phyloP scores from a whole-genome alignment of 352 stramenopile genomes.

The Phytophthora niederhauseri region DNA sequence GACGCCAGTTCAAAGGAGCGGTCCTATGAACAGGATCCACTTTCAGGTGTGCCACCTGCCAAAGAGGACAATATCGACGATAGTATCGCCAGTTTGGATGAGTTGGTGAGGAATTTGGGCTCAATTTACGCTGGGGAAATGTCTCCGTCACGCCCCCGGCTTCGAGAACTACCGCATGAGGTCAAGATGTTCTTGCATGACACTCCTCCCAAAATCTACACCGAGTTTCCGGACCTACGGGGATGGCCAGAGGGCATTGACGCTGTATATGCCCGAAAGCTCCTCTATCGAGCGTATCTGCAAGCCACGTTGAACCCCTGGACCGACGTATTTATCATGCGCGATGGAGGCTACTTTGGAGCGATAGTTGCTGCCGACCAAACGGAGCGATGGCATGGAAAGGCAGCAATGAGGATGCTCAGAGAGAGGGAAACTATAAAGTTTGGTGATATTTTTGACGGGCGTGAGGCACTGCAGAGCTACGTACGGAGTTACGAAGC shows the following conservation, averaged over 20 bases:
- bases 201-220: constrained; percentile 20
- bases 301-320: constrained; percentile 24
- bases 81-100: constrained; percentile 31
- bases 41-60: not conserved
- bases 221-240: constrained; percentile 28
- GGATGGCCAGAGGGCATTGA: constrained; percentile 33
- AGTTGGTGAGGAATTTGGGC: constrained; percentile 8
- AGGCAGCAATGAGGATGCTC: constrained; percentile 20
- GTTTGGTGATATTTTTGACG: constrained; percentile 25
- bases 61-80: constrained; percentile 24
- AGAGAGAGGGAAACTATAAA: not conserved
- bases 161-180: constrained; percentile 18
- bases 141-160: not conserved
- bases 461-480: constrained; percentile 7
- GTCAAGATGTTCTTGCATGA: constrained; percentile 15
- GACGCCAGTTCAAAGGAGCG: too few relatives aligned
- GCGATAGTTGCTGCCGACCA: not conserved
- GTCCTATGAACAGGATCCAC: not conserved
- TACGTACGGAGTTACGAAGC: constrained; percentile 13
- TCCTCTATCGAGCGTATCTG: constrained; percentile 31
- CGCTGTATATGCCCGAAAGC: constrained; percentile 18
- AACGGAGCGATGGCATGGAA: constrained; percentile 37
- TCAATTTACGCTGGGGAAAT: not conserved
- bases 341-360: constrained; percentile 13
- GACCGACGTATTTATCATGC: constrained; percentile 17